Evolutionary conservation across 495 filamentous ascomycete genomes (phyloP), one percentile per base, ranked within the genome.

Genomic region (Entonaema liquescens): DNA sequence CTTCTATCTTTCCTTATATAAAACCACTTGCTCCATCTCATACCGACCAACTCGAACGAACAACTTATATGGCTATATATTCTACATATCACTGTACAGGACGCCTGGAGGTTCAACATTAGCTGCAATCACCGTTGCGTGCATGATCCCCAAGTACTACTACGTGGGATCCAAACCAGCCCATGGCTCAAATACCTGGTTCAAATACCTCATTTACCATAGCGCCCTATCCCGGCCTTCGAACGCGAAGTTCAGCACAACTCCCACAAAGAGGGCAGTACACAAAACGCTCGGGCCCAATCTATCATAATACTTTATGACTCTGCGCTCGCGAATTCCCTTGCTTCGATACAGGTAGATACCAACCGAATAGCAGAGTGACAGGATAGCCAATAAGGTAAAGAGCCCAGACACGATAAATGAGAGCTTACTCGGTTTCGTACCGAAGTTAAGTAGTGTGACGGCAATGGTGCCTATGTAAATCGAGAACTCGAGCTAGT

Each of bases 381-480:
- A 86, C 3, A 89, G 15, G 23, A 91, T 82, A 17, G 94, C 95
- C 1, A 98, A 82, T 49, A 95, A 78, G 1, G 93, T 97, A 79
- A 98, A 98, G 0, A 86, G 84, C 75, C 89, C 91, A 0, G 93
- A 88, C 9, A 89, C 91, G 2, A 87, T 77, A 47, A 95, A 89
- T 17, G 90, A 83, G 36, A 86, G 56, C 57, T 68, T 61, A 50
- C 83, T 78, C 28, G 81, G 75, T 66, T 83, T 80, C 35, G 77
- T 38, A 73, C 87, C 80, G 76, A 99, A 99, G 83, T 99, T 99
- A 44, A 99, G 88, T 35, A 98, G 83, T 4, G 94, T 92, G 19
- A 92, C 92, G 6, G 95, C 94, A 65, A 99, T 97, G 62, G 93
- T 91, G 72, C 92, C 93, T 25, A 99, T 88, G 76, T 97, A 91